These are phyloP conservation scores for Dactylellina cionopaga DNA, from an alignment of 2,329 filamentous ascomycete species.

Conservation along the genomic window DNA sequence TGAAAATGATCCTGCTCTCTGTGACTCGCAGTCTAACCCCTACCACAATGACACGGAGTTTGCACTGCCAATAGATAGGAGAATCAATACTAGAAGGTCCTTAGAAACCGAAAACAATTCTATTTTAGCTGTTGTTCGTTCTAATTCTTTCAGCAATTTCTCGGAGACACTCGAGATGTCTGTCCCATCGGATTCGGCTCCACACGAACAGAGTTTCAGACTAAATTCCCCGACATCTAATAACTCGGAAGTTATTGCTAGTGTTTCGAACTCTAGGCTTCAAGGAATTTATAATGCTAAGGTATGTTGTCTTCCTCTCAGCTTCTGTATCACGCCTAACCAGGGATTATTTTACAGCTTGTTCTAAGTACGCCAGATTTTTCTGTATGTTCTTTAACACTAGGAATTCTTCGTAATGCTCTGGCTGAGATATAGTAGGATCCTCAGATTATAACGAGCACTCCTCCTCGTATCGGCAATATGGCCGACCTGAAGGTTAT, in stretches of 20 bases:
- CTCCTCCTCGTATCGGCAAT: slow-evolving; percentile 7
- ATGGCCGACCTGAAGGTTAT: background rate
- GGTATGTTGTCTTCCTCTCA: too few relatives aligned
- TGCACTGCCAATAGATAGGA: too few relatives aligned
- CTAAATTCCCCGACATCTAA: background rate
- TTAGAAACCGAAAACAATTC: background rate
- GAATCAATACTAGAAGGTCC: background rate
- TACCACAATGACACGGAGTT: too few relatives aligned
- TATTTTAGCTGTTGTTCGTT: background rate
- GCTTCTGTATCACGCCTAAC: too few relatives aligned
- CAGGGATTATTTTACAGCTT: background rate
- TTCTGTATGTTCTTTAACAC: slow-evolving; percentile 16
- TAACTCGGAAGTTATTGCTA: background rate
- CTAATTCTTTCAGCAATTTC: background rate
- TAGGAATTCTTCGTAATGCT: background rate
- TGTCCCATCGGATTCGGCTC: background rate
- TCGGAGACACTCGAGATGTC: background rate
- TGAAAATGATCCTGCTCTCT: background rate
- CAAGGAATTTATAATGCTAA: slow-evolving; percentile 21
- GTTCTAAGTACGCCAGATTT: slow-evolving; percentile 23
- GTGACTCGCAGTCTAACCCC: background rate
- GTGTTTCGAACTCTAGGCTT: background rate
- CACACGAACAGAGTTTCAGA: background rate
- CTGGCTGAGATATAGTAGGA: slow-evolving; percentile 10
- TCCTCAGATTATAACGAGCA: slow-evolving; percentile 39